phyloP scores from a whole-genome alignment of 352 stramenopile genomes.

The Thalassiosira hispida region DNA sequence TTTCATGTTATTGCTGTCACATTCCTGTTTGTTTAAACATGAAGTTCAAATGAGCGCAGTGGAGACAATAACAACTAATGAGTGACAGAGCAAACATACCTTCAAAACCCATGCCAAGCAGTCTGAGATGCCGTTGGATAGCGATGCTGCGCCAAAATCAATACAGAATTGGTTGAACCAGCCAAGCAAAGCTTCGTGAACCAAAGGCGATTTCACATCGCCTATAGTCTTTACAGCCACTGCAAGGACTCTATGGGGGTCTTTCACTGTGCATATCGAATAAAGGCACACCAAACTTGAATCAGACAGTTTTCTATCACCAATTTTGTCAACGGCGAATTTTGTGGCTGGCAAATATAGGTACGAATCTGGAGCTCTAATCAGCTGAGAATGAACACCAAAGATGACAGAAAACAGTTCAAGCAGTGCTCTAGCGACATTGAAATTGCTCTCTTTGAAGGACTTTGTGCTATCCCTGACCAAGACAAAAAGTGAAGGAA shows the following conservation, averaged over 20 bases:
- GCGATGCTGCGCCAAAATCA: slow-evolving; percentile 70
- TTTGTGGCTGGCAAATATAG: slow-evolving; percentile 44
- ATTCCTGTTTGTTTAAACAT: slow-evolving; percentile 59
- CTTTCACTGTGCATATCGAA: slow-evolving; percentile 58
- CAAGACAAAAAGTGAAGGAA: slow-evolving; percentile 65
- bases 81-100: slow-evolving; percentile 44
- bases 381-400: slow-evolving; percentile 46
- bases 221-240: slow-evolving; percentile 48
- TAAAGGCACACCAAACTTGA: slow-evolving; percentile 43
- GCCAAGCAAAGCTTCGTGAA: slow-evolving; percentile 74
- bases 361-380: slow-evolving; percentile 37
- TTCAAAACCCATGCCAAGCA: slow-evolving; percentile 68
- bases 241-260: slow-evolving; percentile 60
- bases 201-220: slow-evolving; percentile 75
- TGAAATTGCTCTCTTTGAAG: slow-evolving; percentile 86
- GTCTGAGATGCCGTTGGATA: slow-evolving; percentile 59
- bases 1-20: slow-evolving; percentile 79
- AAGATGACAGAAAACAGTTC: slow-evolving; percentile 73
- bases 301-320: slow-evolving; percentile 77
- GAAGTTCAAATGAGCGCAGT: slow-evolving; percentile 1
- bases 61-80: slow-evolving; percentile 9
- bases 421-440: slow-evolving; percentile 77
- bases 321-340: slow-evolving; percentile 77
- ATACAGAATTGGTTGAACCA: slow-evolving; percentile 74
- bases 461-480: slow-evolving; percentile 74